Base-by-base conservation (phyloP, 2,329 filamentous ascomycete species). In the Coleophoma eucalyptorum region DNA sequence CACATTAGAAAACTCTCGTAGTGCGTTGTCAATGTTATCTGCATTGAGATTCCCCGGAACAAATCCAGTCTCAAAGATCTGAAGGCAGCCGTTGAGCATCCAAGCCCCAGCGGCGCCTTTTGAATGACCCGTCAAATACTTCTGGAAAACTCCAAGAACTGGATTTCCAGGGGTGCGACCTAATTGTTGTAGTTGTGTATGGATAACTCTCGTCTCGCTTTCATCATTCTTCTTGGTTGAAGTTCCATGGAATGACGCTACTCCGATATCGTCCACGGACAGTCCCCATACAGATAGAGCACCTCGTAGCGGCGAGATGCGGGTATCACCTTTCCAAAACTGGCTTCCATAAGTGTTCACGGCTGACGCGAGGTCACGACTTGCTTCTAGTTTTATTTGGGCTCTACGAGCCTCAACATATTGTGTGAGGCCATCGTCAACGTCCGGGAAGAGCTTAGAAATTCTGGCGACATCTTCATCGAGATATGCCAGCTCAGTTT, bases 161-260 rank as follows among this genome's bases (percentile, higher is more conserved):
- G 91, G 90, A 65, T 97, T 97, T 62, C 93, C 93, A 83, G 96
- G 95, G 71, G 85, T 86, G 61, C 93, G 90, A 57, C 93, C 93
- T 46, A 97, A 85, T 66, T 97, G 93, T 58, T 84, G 83, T 70
- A 97, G 84, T 73, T 97, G 93, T 68, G 96, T 84, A 78, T 92
- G 96, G 62, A 97, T 86, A 65, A 96, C 91, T 48, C 90, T 90
- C 13, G 92, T 96, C 72, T 97, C 93, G 73, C 97, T 97, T 84
- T 96, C 96, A 76, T 97, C 93, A 71, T 97, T 97, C 62, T 92
- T 91, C 67, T 94, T 90, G 55, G 93, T 97, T 1, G 92, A 97
- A 32, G 93, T 97, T 63, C 93, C 93, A 76, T 97, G 93, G 89
- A 97, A 96, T 8, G 92, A 97, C n/a, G 91, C 91, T 55, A 97